Conservation (phyloP, 75 land plant genomes). For the Larix kaempferi region DNA sequence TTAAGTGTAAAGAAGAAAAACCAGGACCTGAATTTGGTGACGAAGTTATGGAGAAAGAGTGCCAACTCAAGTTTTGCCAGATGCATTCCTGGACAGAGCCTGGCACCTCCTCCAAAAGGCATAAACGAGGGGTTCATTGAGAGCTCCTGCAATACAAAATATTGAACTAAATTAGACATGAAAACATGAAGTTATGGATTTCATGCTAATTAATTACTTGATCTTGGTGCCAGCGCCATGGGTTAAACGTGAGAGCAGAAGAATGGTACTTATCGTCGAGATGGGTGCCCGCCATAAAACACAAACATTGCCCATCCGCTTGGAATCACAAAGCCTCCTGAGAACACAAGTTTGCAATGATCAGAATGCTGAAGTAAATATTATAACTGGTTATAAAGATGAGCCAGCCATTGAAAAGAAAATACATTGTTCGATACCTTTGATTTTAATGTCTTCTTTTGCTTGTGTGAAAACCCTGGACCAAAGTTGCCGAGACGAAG, state of each 20-base stretch:
- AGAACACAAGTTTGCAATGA: too few relatives aligned
- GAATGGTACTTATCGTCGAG: neutral
- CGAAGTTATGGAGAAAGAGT: neutral
- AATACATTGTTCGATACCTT: neutral
- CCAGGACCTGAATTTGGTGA: neutral
- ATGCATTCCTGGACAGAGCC: neutral
- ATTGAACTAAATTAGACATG: too few relatives aligned
- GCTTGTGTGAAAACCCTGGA: neutral
- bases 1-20: neutral
- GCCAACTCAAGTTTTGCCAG: neutral
- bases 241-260: neutral
- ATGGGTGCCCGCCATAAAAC: neutral
- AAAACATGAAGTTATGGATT: too few relatives aligned
- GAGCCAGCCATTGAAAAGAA: too few relatives aligned
- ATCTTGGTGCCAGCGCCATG: neutral
- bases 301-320: constrained; percentile 1
- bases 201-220: too few relatives aligned
- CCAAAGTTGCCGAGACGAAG: neutral
- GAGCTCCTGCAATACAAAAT: neutral
- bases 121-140: neutral
- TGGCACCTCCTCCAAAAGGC: neutral
- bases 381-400: too few relatives aligned
- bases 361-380: too few relatives aligned
- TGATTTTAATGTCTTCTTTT: neutral
- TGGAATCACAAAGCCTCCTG: neutral